These are phyloP conservation scores for Plasmodium vivax DNA, from an alignment of 169 alveolate species.

Conservation along the genomic window DNA sequence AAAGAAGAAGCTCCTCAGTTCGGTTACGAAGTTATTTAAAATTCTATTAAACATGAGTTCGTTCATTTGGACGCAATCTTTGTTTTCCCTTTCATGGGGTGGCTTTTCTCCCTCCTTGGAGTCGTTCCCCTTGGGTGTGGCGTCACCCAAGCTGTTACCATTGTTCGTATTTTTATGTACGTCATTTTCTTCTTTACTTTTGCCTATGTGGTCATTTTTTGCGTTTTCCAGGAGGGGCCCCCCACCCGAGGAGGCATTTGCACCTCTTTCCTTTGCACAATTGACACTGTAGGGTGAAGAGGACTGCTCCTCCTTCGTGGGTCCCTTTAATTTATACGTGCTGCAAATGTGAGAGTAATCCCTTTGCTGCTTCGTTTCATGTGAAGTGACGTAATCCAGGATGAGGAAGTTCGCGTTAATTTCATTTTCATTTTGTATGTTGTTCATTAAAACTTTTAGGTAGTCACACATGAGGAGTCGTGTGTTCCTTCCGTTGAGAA, in stretches of 20 bases:
- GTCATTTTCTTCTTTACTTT: background rate
- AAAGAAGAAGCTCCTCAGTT: conserved; percentile 30
- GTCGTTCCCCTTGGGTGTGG: background rate
- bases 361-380: background rate
- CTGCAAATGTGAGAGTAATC: background rate
- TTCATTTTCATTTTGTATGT: conserved; percentile 23
- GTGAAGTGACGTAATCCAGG: background rate
- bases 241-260: background rate
- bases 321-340: background rate
- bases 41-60: conserved; percentile 18
- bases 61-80: background rate
- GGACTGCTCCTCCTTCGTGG: background rate
- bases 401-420: background rate
- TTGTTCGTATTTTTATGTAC: background rate
- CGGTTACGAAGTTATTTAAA: conserved; percentile 22
- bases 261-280: background rate
- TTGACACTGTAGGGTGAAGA: background rate
- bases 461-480: conserved; percentile 18
- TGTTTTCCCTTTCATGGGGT: background rate
- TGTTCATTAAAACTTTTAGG: conserved; percentile 14
- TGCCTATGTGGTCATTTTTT: background rate
- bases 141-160: background rate
- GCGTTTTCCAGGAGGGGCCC: background rate
- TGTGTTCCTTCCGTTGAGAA: conserved; percentile 38
- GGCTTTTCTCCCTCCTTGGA: background rate